A percentile compares a stretch with the other conserved stretches of the same genome.
These are phyloP conservation scores for Abortiporus biennis DNA, from an alignment of 1,284 basidiomycete genomes.

Conservation along the genomic window DNA sequence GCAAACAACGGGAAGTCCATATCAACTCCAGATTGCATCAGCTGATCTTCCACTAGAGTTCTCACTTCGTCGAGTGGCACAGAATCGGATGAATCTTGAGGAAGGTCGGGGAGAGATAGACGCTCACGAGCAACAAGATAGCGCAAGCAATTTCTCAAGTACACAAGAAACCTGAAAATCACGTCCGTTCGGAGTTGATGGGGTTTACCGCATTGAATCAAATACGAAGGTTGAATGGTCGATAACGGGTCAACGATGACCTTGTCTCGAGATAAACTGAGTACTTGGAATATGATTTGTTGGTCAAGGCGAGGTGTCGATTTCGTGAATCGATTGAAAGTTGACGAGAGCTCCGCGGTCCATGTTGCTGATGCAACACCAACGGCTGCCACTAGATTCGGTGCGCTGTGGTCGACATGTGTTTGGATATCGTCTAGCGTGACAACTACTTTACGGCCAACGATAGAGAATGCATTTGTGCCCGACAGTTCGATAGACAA, in stretches of 20 bases:
- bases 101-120: constrained; percentile 12
- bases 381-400: constrained; percentile 14
- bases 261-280: constrained; percentile 41
- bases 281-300: constrained; percentile 37
- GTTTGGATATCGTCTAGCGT: constrained; percentile 6
- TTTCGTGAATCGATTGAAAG: constrained; percentile 1
- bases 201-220: constrained; percentile 68
- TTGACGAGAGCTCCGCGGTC: neutral
- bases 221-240: constrained; percentile 72
- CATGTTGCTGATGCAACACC: neutral
- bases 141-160: constrained; percentile 56
- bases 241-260: constrained; percentile 67
- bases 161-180: constrained; percentile 65
- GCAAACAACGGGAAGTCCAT: constrained; percentile 17
- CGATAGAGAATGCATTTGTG: neutral
- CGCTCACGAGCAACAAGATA: constrained; percentile 22
- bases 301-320: constrained; percentile 10
- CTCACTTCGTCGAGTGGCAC: constrained; percentile 16
- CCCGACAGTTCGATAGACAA: no score
- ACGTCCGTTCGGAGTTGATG: constrained; percentile 57
- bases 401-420: constrained; percentile 15
- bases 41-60: constrained; percentile 18
- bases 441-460: neutral
- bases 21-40: constrained; percentile 16
- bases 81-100: neutral